These are phyloP conservation scores for Botrytis paeoniae DNA, from an alignment of 2,329 filamentous ascomycete genomes.

Conservation along the genomic window DNA sequence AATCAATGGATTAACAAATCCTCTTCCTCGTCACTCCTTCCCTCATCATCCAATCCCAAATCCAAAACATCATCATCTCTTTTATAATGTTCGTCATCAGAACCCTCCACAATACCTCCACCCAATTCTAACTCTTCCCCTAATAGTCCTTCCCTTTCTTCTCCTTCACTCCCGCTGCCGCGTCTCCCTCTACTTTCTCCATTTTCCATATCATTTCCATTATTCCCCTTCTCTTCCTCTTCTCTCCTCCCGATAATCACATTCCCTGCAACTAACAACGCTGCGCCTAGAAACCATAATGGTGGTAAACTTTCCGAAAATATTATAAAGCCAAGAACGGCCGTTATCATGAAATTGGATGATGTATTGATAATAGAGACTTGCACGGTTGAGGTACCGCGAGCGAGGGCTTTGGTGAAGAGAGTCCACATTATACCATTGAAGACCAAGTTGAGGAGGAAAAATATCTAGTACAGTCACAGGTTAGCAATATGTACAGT, in stretches of 20 bases:
- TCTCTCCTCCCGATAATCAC: slow-evolving; percentile 74
- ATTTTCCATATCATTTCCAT: slow-evolving; percentile 21
- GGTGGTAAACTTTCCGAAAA: slow-evolving; percentile 70
- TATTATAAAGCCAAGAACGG: slow-evolving; percentile 65
- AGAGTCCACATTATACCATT: slow-evolving; percentile 69
- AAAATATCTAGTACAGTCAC: slow-evolving; percentile 1
- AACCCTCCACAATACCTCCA: slow-evolving; percentile 20
- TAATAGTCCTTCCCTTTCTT: slow-evolving; percentile 21
- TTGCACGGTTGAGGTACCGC: slow-evolving; percentile 71
- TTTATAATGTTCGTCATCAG: slow-evolving; percentile 17
- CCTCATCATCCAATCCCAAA: slow-evolving; percentile 26
- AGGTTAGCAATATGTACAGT: background rate
- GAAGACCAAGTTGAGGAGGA: slow-evolving; percentile 30
- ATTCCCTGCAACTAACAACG: slow-evolving; percentile 70
- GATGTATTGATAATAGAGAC: slow-evolving; percentile 81
- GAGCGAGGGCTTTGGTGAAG: slow-evolving; percentile 74
- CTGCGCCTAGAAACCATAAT: slow-evolving; percentile 74
- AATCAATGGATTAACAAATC: slow-evolving; percentile 13
- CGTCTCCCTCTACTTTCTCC: slow-evolving; percentile 21
- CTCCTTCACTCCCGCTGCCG: slow-evolving; percentile 18
- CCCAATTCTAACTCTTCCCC: slow-evolving; percentile 26
- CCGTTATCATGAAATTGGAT: slow-evolving; percentile 76
- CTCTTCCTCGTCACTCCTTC: slow-evolving; percentile 18
- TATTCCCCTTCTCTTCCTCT: slow-evolving; percentile 42
- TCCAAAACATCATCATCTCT: slow-evolving; percentile 33